Conservation (phyloP, 2,329 filamentous ascomycete species). For the Fusarium brevicatenulatum region DNA sequence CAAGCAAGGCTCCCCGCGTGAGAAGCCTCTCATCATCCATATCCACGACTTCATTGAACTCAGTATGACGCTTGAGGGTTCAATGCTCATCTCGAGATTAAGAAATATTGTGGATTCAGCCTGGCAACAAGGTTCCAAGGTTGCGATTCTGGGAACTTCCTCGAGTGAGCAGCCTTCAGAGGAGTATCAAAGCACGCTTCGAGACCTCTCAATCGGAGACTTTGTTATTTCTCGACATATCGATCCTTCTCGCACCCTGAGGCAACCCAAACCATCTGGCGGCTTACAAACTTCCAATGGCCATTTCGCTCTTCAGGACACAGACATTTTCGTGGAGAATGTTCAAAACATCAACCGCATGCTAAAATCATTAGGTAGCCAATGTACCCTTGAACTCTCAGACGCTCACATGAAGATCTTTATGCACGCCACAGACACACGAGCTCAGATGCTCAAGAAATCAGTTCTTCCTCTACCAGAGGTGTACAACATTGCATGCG, state of each 20-base stretch:
- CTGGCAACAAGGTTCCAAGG: conserved; percentile 75
- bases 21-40: conserved; percentile 74
- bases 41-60: conserved; percentile 86
- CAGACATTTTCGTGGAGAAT: conserved; percentile 58
- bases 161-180: conserved; percentile 62
- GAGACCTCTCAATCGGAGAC: conserved; percentile 54
- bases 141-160: conserved; percentile 85
- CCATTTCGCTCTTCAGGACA: conserved; percentile 46
- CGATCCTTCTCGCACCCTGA: conserved; percentile 37
- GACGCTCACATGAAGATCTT: conserved; percentile 41
- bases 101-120: conserved; percentile 76
- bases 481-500: conserved; percentile 52
- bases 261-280: conserved; percentile 45
- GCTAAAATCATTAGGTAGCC: conserved; percentile 52
- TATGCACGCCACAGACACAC: conserved; percentile 42
- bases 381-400: conserved; percentile 39
- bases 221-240: conserved; percentile 53
- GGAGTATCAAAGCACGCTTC: conserved; percentile 54
- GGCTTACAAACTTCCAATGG: conserved; percentile 31
- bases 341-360: conserved; percentile 59
- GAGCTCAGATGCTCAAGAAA: conserved; percentile 47
- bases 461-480: conserved; percentile 53
- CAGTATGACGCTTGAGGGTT: conserved; percentile 73
- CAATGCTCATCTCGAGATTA: conserved; percentile 74
- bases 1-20: conserved; percentile 46